Percentiles rank a stretch among this genome's conserved stretches.
Conservation (phyloP, 306 rosid species). For the Castanopsis chinensis region DNA sequence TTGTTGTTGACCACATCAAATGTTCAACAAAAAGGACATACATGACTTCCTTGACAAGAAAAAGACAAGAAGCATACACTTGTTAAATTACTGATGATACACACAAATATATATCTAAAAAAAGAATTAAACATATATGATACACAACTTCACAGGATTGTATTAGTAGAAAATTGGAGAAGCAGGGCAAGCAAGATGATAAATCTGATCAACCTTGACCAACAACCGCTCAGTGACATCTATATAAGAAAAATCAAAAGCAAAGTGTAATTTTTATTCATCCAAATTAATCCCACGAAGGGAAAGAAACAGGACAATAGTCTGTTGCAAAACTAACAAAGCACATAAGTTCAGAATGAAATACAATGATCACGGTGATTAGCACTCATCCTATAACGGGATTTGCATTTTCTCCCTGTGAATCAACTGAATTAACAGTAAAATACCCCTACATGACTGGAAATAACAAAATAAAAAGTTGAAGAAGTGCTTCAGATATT, state of each 20-base stretch:
- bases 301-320: not conserved
- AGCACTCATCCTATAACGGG: not conserved
- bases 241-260: slow-evolving; percentile 24
- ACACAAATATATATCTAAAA: not conserved
- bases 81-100: not conserved
- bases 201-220: slow-evolving; percentile 91
- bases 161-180: slow-evolving; percentile 96
- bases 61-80: not conserved
- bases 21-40: not conserved
- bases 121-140: not conserved
- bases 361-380: not conserved
- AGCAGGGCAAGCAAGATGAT: slow-evolving; percentile 98
- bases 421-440: not conserved
- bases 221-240: slow-evolving; percentile 87
- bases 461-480: not conserved
- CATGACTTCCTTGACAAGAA: not conserved
- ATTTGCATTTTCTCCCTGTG: not conserved
- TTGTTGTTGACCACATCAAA: not conserved
- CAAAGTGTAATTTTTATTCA: not conserved
- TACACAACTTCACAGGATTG: slow-evolving; percentile 86
- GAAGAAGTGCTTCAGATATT: not conserved
- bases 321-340: not conserved
- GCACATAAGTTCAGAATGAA: not conserved
- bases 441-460: not conserved
- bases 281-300: not conserved